phyloP scores from a whole-genome alignment of 495 filamentous ascomycete genomes.

The Hypoxylon fuscum region DNA sequence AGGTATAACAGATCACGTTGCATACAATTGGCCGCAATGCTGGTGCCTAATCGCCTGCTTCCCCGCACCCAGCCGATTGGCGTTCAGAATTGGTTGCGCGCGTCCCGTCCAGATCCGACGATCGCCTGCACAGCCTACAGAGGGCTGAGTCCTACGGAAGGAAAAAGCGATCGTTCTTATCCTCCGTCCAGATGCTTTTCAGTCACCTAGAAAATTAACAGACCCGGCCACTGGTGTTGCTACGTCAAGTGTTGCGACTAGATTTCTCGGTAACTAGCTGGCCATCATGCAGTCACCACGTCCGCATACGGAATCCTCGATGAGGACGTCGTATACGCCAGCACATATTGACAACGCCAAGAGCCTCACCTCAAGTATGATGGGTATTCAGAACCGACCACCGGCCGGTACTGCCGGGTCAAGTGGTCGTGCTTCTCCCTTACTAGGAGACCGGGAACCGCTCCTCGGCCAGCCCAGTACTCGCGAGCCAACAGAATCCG shows the following conservation, averaged over 20 bases:
- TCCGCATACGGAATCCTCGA: not conserved
- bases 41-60: slow-evolving; percentile 2
- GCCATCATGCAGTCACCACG: slow-evolving; percentile 3
- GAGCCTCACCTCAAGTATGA: slow-evolving; percentile 6
- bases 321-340: not conserved
- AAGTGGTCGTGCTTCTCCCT: not conserved
- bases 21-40: slow-evolving; percentile 17
- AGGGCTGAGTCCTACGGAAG: not conserved
- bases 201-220: not conserved
- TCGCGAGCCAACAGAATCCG: not conserved
- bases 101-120: not conserved
- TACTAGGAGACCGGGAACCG: slow-evolving; percentile 14
- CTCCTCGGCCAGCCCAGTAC: slow-evolving; percentile 8
- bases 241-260: not conserved
- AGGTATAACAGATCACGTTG: not conserved
- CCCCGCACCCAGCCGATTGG: slow-evolving; percentile 10
- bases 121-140: not conserved
- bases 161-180: not conserved
- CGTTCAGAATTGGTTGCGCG: not conserved
- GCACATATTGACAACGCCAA: slow-evolving; percentile 9
- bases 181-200: not conserved
- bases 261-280: not conserved
- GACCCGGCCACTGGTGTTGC: not conserved
- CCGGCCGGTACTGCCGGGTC: not conserved
- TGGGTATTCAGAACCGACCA: not conserved